Evolutionary conservation across 495 filamentous ascomycete species (phyloP), one percentile per base, ranked within the genome.

Genomic region (Neurospora intermedia): DNA sequence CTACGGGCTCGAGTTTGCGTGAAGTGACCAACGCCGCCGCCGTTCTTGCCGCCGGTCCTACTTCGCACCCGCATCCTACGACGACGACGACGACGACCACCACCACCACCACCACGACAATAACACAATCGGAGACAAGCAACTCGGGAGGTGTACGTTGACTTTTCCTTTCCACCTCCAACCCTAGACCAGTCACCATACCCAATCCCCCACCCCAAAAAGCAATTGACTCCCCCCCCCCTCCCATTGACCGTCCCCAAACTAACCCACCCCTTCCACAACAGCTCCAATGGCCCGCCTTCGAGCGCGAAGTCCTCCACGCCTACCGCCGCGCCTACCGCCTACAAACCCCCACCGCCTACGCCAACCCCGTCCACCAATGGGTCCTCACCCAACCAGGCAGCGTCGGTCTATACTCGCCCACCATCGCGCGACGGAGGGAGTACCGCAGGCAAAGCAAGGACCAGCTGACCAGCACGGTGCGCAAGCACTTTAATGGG

Each of bases 401-500:
- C 69, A 80, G 81, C 76, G 87, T 96, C 76, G 93, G 93, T 31
- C 82, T 89, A 69, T 85, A 86, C 75, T 92, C 90, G 0, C 91
- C 91, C n/a, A 92, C 90, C 23, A 92, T 93, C 86, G 89, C 89
- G 69, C 79, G 88, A 71, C 84, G 83, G 71, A 88, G 87, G 78
- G 85, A 88, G 41, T 83, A 89, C 70, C 80, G 91, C 69, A 85
- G 92, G 71, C 89, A 95, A 78, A 87, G 86, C 77, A 92, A 93
- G 78, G 90, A 94, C 38, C 88, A 94, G 76, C 86, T 98, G 43
- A 92, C 93, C n/a, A 86, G 90, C 72, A 86, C 91, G 11, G 93
- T 96, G 35, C 84, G 94, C 73, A 97, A 94, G 83, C 92, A 97
- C 80, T 97, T 98, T 81, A 97, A 97, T 78, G 90, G 89, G 31